A percentile compares a stretch with the other conserved stretches of the same genome.
Evolutionary conservation across 495 filamentous ascomycete genomes (phyloP).

Genomic region (Penicillium pancosmium): DNA sequence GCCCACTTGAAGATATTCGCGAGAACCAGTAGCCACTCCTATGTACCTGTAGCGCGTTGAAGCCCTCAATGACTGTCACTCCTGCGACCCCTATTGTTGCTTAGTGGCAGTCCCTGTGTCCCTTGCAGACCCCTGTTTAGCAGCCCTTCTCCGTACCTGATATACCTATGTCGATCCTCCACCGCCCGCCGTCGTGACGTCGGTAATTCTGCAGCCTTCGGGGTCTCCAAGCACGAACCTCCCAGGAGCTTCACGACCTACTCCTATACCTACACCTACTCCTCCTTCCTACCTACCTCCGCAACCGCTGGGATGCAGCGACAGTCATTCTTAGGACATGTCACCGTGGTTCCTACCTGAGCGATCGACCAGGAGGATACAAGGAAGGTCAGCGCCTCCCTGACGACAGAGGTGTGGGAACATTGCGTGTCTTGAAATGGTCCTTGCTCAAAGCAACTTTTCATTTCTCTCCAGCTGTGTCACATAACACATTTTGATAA

Average conservation of each 20-base stretch:
- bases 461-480: conserved; percentile 8
- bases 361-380: conserved; percentile 27
- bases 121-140: background rate
- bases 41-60: no score
- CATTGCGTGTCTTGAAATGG: background rate
- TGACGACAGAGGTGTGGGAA: conserved; percentile 21
- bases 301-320: conserved; percentile 10
- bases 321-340: conserved; percentile 26
- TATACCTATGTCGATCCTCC: conserved; percentile 17
- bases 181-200: conserved; percentile 30
- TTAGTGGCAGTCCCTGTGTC: background rate
- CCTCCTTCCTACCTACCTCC: background rate
- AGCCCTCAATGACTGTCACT: no score
- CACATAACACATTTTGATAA: conserved; percentile 6
- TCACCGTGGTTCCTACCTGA: conserved; percentile 25
- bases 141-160: conserved; percentile 5
- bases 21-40: no score
- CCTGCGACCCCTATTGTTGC: background rate
- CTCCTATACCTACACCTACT: background rate
- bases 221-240: conserved; percentile 1
- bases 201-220: conserved; percentile 20
- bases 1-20: no score
- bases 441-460: conserved; percentile 4
- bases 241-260: background rate
- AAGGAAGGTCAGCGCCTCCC: conserved; percentile 31